Evolutionary conservation across 2,329 filamentous ascomycete genomes (phyloP).

Genomic region (Arthrobotrys musiformis): DNA sequence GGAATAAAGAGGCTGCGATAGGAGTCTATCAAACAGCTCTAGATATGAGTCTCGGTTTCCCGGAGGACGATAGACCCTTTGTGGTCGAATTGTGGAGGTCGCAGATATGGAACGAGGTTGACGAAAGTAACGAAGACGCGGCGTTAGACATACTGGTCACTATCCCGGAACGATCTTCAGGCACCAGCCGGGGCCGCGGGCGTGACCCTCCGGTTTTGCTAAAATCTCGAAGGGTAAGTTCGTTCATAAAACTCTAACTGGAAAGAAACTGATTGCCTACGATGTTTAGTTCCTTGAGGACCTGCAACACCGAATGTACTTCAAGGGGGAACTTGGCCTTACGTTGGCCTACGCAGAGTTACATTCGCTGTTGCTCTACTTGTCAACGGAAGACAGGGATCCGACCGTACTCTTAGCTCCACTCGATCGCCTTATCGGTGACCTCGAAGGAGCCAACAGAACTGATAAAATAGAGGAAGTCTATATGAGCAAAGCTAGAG

Average conservation of each 20-base stretch:
- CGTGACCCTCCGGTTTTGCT: slow-evolving; percentile 61
- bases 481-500: slow-evolving; percentile 74
- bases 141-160: slow-evolving; percentile 56
- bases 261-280: slow-evolving; percentile 67
- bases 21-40: slow-evolving; percentile 76
- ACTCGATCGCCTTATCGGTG: slow-evolving; percentile 66
- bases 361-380: slow-evolving; percentile 52
- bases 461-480: slow-evolving; percentile 70
- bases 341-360: slow-evolving; percentile 55
- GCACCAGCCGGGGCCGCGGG: slow-evolving; percentile 56
- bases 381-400: slow-evolving; percentile 42
- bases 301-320: slow-evolving; percentile 59
- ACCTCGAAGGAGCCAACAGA: slow-evolving; percentile 64
- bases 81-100: slow-evolving; percentile 68
- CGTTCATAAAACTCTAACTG: slow-evolving; percentile 34
- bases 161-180: slow-evolving; percentile 34
- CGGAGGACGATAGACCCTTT: slow-evolving; percentile 61
- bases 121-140: slow-evolving; percentile 34
- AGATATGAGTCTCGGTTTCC: slow-evolving; percentile 67
- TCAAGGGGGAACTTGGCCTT: slow-evolving; percentile 57
- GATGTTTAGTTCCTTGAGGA: slow-evolving; percentile 58
- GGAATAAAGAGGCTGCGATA: slow-evolving; percentile 69
- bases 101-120: slow-evolving; percentile 72
- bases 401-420: slow-evolving; percentile 29
- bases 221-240: slow-evolving; percentile 63